phyloP scores from a whole-genome alignment of 495 filamentous ascomycete species.

The Pyronema omphalodes region DNA sequence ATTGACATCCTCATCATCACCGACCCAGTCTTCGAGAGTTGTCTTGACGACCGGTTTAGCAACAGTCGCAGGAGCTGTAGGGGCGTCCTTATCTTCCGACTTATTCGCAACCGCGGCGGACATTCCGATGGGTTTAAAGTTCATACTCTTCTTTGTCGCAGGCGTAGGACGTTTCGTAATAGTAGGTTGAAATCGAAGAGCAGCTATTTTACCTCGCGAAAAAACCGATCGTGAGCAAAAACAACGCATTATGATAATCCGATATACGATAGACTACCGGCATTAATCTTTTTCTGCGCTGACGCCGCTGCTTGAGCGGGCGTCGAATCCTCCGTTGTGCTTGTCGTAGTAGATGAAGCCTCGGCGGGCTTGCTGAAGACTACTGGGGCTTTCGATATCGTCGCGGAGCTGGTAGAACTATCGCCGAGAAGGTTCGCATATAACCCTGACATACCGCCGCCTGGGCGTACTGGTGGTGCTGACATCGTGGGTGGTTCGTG shows the following conservation, averaged over 20 bases:
- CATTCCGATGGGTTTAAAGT: conserved; percentile 27
- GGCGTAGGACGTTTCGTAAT: conserved; percentile 38
- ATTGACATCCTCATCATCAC: conserved; percentile 50
- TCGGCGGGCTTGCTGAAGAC: conserved; percentile 40
- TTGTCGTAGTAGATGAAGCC: conserved; percentile 2
- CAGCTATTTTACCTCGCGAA: conserved; percentile 29
- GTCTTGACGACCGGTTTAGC: conserved; percentile 32
- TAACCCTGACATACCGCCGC: conserved; percentile 26
- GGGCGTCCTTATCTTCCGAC: conserved; percentile 11
- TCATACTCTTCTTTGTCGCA: conserved; percentile 47
- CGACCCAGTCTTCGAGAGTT: conserved; percentile 74
- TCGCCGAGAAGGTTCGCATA: conserved; percentile 46
- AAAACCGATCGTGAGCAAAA: conserved; percentile 8
- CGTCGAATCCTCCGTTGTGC: conserved; percentile 30
- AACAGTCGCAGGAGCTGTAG: conserved; percentile 12
- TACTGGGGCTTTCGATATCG: conserved; percentile 64
- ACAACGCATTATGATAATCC: background rate
- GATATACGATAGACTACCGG: conserved; percentile 36
- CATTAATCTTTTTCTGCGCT: conserved; percentile 52
- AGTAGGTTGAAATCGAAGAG: conserved; percentile 76
- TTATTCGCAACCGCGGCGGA: conserved; percentile 12
- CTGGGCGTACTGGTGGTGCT: conserved; percentile 10
- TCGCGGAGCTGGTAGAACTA: conserved; percentile 34
- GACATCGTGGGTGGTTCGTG: conserved; percentile 9
- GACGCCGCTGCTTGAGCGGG: conserved; percentile 32